Percentiles rank a stretch among this genome's conserved stretches.
Conservation (phyloP, 352 stramenopile species). For the Plasmopara muralis region DNA sequence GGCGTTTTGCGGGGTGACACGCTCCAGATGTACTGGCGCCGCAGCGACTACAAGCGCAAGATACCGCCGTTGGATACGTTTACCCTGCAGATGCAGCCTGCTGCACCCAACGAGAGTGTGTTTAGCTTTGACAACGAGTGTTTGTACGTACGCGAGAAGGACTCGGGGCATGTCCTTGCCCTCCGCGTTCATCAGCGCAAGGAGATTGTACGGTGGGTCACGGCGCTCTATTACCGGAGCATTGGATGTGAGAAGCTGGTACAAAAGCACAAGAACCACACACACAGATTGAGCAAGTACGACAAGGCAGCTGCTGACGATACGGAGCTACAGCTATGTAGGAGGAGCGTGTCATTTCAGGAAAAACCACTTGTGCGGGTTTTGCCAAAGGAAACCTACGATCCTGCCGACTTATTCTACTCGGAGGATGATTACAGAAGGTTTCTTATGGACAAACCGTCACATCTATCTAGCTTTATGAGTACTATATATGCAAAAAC, state of each 20-base stretch:
- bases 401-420: conserved; percentile 51
- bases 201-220: conserved; percentile 58
- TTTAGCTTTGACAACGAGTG: conserved; percentile 60
- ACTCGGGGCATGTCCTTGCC: conserved; percentile 32
- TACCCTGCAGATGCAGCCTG: conserved; percentile 32
- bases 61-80: conserved; percentile 38
- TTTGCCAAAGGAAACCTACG: conserved; percentile 36
- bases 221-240: conserved; percentile 56
- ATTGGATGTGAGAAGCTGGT: conserved; percentile 15
- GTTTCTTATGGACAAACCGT: conserved; percentile 41
- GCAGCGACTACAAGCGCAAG: conserved; percentile 52
- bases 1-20: conserved; percentile 36
- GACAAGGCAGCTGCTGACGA: conserved; percentile 5
- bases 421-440: conserved; percentile 49
- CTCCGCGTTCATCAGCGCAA: conserved; percentile 56
- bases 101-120: conserved; percentile 39
- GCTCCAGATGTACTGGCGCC: conserved; percentile 46
- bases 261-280: conserved; percentile 1
- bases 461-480: conserved; percentile 43
- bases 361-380: conserved; percentile 44
- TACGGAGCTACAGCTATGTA: conserved; percentile 5
- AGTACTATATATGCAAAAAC: conserved; percentile 49
- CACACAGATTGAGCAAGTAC: conserved; percentile 12
- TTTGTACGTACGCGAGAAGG: conserved; percentile 43
- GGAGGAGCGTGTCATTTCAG: conserved; percentile 51